Conservation (phyloP, 768 basidiomycete genomes). For the Hydnomerulius pinastri region DNA sequence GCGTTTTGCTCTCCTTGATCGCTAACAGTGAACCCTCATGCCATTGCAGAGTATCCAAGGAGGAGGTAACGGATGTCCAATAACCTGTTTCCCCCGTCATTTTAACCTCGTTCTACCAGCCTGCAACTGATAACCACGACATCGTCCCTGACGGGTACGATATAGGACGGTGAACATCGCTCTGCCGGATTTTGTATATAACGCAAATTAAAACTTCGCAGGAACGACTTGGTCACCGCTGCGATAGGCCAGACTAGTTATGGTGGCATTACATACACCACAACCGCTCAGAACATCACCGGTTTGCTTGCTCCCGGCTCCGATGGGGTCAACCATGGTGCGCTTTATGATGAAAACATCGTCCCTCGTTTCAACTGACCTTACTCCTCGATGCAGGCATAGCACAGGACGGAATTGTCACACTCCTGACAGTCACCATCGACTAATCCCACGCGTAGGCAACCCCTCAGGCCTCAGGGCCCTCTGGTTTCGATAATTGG, state of each 20-base stretch:
- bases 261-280: conserved; percentile 48
- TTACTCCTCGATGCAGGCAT: conserved; percentile 43
- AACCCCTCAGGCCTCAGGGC: no score
- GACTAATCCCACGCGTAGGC: no score
- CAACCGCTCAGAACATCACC: conserved; percentile 46
- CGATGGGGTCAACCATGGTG: conserved; percentile 55
- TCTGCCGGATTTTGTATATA: background rate
- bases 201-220: conserved; percentile 11
- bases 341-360: background rate
- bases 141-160: conserved; percentile 52
- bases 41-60: conserved; percentile 44
- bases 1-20: background rate
- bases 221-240: conserved; percentile 39
- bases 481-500: no score
- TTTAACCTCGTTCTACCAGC: conserved; percentile 12
- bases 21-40: background rate
- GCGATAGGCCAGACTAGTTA: conserved; percentile 43
- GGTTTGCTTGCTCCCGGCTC: conserved; percentile 56
- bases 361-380: background rate
- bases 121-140: conserved; percentile 37
- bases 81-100: background rate
- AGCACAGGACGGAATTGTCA: conserved; percentile 58
- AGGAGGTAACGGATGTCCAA: conserved; percentile 34
- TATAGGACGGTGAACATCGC: conserved; percentile 40
- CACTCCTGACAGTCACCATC: conserved; percentile 55